Base-by-base conservation (phyloP, 2,329 filamentous ascomycete species). In the Aspergillus quadricinctus region DNA sequence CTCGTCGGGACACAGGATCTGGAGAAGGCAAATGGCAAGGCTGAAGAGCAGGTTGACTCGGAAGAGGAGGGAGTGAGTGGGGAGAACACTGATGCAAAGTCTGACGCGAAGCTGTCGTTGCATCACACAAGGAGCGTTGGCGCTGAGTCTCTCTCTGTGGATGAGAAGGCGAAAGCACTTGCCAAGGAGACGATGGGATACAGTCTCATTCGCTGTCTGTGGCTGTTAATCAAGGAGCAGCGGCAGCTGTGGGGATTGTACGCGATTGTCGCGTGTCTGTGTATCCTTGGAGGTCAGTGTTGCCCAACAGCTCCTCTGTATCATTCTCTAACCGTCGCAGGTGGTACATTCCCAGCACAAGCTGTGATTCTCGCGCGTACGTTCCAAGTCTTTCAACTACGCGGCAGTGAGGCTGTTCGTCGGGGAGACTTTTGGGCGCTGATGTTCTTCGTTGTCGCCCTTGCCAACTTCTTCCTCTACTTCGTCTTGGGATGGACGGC, bases 1-100 rank as follows among this genome's bases (percentile, higher is more conserved):
- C 67, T 80, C 41, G 79, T 82, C 3, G 65, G 67, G 35, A 76
- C 76, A 6, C 79, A 82, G 64, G 76, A 80, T 57, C 72, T 82
- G 31, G 14, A 37, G 31, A 37, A 37, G 14, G 6, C 14, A 7
- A 3, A 17, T 17, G 14, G 31, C 31, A 17, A 37, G 31, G 31
- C 31, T 5, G 75, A 50, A 10, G 29, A 43, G 17, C 46, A 50
- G 3, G 25, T 14, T 14, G 23, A 23, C n/a, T 6, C 48, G n/a
- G 57, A 54, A 19, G 57, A 54, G 10, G 55, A 51, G 17, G 55
- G 53, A 3, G 56, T 61, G 49, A 43, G 54, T 9, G 60, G 63
- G 55, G 52, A 52, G n/a, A 50, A 63, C 48, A 57, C 59, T 7
- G 31, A 37, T 37, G 31, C 31, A 3, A 37, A 7, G 31, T 37